Percentiles rank a stretch among this genome's conserved stretches.
These are phyloP conservation scores for Biscutella auriculata DNA, from an alignment of 441 rosid genomes.

Conservation along the genomic window DNA sequence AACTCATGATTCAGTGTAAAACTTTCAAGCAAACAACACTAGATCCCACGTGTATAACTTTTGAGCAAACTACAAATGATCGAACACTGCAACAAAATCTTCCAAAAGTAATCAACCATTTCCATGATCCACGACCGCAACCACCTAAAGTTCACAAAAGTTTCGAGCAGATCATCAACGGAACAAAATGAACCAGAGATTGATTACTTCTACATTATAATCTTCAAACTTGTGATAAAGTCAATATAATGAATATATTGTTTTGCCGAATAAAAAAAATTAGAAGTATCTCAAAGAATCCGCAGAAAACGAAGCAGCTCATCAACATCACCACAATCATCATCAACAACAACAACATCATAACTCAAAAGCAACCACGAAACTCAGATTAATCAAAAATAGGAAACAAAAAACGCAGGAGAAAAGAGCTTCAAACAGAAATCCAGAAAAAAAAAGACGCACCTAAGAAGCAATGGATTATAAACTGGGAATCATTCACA, in stretches of 20 bases:
- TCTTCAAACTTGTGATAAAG: not conserved
- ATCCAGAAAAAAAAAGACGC: slow-evolving; percentile 18
- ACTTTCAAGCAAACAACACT: not conserved
- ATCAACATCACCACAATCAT: not conserved
- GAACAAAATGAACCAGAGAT: not conserved
- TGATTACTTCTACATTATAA: too few relatives aligned
- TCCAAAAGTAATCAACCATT: not conserved
- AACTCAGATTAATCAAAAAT: not conserved
- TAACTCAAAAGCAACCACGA: not conserved
- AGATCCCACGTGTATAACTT: not conserved
- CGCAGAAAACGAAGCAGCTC: slow-evolving; percentile 1
- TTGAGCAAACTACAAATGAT: not conserved
- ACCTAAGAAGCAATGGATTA: slow-evolving; percentile 28
- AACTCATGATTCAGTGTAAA: not conserved
- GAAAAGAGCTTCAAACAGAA: not conserved
- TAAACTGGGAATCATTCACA: slow-evolving; percentile 9
- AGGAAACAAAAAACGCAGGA: too few relatives aligned
- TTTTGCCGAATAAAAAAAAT: not conserved
- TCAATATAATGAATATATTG: not conserved
- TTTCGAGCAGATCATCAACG: too few relatives aligned
- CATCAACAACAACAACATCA: not conserved
- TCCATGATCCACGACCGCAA: not conserved
- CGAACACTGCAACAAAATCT: not conserved
- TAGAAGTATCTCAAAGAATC: not conserved
- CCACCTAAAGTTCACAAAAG: not conserved